Base-by-base conservation (phyloP, 371 early-diverging fungal genomes). In the Apophysomyces ossiformis region DNA sequence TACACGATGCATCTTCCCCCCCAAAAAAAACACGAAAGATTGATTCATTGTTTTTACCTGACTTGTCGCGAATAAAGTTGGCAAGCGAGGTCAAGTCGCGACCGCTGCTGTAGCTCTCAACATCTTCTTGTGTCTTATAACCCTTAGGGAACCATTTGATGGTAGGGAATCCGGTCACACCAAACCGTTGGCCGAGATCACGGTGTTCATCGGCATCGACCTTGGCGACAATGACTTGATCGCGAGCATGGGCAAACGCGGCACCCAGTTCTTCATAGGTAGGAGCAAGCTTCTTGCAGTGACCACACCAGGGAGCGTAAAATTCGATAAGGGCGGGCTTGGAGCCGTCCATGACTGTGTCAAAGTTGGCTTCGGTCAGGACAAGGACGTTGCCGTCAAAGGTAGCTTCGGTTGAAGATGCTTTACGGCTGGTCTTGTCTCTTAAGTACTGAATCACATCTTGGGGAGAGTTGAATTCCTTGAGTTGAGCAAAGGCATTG, bases 241-340 rank as follows among this genome's bases (percentile, higher is more conserved):
- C 85, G 50, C 89, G 82, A 46, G 84, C 83, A 67, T 89, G 85
- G 15, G 76, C 72, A 76, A 88, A 95, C 57, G 92, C 89, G 13
- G 85, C 85, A 39, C 88, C 96, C 54, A 97, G 85, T 70, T 92
- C 86, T 68, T 92, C 92, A 67, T 92, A 97, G 65, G 84, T 62
- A 60, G 96, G 95, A 7, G 90, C 95, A 60, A 97, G 87, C 69
- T 81, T 85, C 82, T 95, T 94, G 87, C 96, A 97, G 86, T 96
- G 95, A 62, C 93, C 92, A 81, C 96, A 96, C 95, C 94, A 95
- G 37, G 91, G 96, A 44, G 95, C 96, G 77, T 96, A 96, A 75
- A 96, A 93, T 77, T 96, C 96, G 56, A 97, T 82, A 63, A 98
- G 84, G 37, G 96, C 98, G 76, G 96, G 95, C 80, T 92, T 92